Base-by-base conservation (phyloP, 2,329 filamentous ascomycete genomes). In the Xylaria multiplex region DNA sequence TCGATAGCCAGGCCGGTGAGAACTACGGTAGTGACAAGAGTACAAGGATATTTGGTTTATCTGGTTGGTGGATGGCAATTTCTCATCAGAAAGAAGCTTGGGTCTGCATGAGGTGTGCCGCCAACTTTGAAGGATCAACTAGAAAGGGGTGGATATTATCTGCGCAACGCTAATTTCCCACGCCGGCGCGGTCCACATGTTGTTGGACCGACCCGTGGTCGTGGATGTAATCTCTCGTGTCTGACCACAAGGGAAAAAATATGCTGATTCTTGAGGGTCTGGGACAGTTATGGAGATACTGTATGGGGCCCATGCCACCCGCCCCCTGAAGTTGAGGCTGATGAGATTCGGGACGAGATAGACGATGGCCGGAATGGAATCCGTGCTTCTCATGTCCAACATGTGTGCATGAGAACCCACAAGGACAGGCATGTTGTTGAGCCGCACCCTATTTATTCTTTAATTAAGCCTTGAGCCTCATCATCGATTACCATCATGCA, bases 141-240 rank as follows among this genome's bases (percentile, higher is more conserved):
- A 32, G 50, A 65, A 65, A 19, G 52, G 62, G 56, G 56, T 64
- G 62, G 62, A 42, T 62, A 62, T 66, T 57, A 54, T 32, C 56
- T 57, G 64, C 54, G 56, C 56, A 50, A 64, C 62, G 64, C 70
- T 71, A 71, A 72, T 68, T 69, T 68, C 69, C 68, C 61, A 66
- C 35, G 59, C 62, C 60, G 65, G 57, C 13, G 37, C 49, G 65
- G 65, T 70, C 68, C 66, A 68, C 66, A 63, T 64, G 37, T 59
- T 59, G 67, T 65, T 78, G 74, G 74, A 73, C 69, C 68, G 75
- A 79, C 77, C 77, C 77, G 70, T 72, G 74, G 75, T 71, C 73
- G 76, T 78, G 77, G 76, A 62, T 72, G 72, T 77, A 79, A 75
- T 75, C 69, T 75, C 68, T 74, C 69, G 30, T 52, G 55, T 37